Conservation (phyloP, 2,329 filamentous ascomycete species). For the Phialemonium atrogriseum region DNA sequence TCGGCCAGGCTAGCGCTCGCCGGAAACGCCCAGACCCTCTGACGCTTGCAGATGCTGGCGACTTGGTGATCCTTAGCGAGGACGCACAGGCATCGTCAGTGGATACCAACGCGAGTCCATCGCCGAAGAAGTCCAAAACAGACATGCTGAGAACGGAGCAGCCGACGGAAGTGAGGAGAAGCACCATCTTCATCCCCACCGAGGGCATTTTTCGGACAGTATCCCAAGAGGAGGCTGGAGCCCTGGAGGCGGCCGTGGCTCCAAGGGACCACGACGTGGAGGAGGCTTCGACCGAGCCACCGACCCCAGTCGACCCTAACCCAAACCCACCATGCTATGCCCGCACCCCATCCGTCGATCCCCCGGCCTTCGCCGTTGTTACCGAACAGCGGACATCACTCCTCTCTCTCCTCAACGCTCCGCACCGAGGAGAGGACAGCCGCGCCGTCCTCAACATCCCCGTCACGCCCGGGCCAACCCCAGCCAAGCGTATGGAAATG, state of each 20-base stretch:
- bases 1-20: conserved; percentile 19
- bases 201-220: conserved; percentile 57
- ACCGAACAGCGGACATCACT: conserved; percentile 48
- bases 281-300: conserved; percentile 17
- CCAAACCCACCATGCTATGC: conserved; percentile 35
- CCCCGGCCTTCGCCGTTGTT: conserved; percentile 48
- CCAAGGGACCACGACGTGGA: conserved; percentile 10
- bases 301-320: conserved; percentile 23
- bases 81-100: conserved; percentile 17
- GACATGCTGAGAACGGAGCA: conserved; percentile 16
- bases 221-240: conserved; percentile 43
- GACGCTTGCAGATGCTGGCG: conserved; percentile 31
- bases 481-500: too few relatives aligned
- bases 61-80: conserved; percentile 33
- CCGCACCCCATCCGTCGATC: conserved; percentile 54
- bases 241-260: conserved; percentile 23
- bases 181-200: conserved; percentile 51
- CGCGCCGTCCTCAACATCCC: conserved; percentile 29
- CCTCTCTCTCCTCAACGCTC: conserved; percentile 52
- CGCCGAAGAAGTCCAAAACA: conserved; percentile 27
- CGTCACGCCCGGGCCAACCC: conserved; percentile 28
- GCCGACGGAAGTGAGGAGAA: conserved; percentile 35
- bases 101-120: conserved; percentile 21
- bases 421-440: conserved; percentile 30
- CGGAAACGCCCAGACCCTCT: conserved; percentile 25